Evolutionary conservation across 2,329 filamentous ascomycete species (phyloP), one percentile per base, ranked within the genome.

Genomic region (Venturia pyrina): DNA sequence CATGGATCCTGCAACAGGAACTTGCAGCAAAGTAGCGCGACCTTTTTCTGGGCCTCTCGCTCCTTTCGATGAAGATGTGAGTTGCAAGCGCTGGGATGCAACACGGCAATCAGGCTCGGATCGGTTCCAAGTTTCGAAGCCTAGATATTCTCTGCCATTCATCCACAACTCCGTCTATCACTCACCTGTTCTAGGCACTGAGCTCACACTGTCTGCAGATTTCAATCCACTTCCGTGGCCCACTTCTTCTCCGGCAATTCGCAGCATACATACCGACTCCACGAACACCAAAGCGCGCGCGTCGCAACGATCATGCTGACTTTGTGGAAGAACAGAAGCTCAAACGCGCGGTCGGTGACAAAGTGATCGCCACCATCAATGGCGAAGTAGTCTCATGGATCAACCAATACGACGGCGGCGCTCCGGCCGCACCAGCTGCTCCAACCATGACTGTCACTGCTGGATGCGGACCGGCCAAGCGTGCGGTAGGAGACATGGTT

Each of bases 221-320:
- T 40, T 90, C 88, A 1, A 75, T 90, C 68, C 87, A 91, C 73
- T 81, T 92, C 72, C 87, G 89, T 70, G 90, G 89, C 3, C 89
- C 89, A 1, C 74, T 90, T 70, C 77, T 83, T 48, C 73, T 93
- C 41, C 85, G 85, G 72, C 82, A 89, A 69, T 80, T 91, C 65
- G 89, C 88, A 13, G 86, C 87, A 65, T 93, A 91, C 75, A 82
- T 80, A 59, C 81, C 85, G n/a, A 78, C 78, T 48, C 73, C 70
- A 67, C 81, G 80, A 73, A 75, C 75, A 69, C 64, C 68, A 34
- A 68, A 74, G 71, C 70, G 73, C 57, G 70, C 70, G 56, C 71
- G 71, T n/a, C 71, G 74, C 43, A 73, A 70, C 60, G 76, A 77
- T 11, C 77, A 76, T 66, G 72, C 71, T 53, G 81, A 84, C 69